Evolutionary conservation across 2,329 filamentous ascomycete species (phyloP).

Genomic region (Tolypocladium ophioglossoides): DNA sequence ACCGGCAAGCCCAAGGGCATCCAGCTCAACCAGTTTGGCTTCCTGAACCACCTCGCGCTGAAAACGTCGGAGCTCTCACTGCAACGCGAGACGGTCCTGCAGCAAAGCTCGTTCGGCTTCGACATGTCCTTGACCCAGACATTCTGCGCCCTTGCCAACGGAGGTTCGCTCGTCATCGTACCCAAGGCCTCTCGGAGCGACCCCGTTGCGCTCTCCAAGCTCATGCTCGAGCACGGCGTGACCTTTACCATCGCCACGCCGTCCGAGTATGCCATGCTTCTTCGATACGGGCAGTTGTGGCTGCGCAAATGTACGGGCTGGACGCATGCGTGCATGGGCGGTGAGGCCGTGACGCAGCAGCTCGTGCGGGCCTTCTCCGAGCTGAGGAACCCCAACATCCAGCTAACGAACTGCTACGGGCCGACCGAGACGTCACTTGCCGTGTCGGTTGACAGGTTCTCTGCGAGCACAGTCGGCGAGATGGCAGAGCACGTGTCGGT

Average conservation of each 20-base stretch:
- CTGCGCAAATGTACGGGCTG: constrained; percentile 1
- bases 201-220: not conserved
- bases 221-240: constrained; percentile 18
- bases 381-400: not conserved
- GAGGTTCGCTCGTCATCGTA: constrained; percentile 25
- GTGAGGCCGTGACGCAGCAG: constrained; percentile 7
- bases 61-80: constrained; percentile 8
- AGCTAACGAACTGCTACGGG: constrained; percentile 16
- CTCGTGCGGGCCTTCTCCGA: constrained; percentile 3
- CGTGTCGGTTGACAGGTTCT: constrained; percentile 1
- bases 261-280: constrained; percentile 21
- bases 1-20: constrained; percentile 31
- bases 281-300: constrained; percentile 3
- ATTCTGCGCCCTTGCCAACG: constrained; percentile 22
- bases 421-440: constrained; percentile 15
- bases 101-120: constrained; percentile 29
- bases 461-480: not conserved
- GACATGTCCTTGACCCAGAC: constrained; percentile 29
- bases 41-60: constrained; percentile 18
- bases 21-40: constrained; percentile 15
- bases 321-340: constrained; percentile 6
- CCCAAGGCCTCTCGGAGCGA: constrained; percentile 7
- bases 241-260: constrained; percentile 23
- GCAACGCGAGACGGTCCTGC: constrained; percentile 18
- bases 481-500: constrained; percentile 1